These are phyloP conservation scores for Chlorella sp. DNA, from an alignment of 139 green algal genomes.

Conservation along the genomic window DNA sequence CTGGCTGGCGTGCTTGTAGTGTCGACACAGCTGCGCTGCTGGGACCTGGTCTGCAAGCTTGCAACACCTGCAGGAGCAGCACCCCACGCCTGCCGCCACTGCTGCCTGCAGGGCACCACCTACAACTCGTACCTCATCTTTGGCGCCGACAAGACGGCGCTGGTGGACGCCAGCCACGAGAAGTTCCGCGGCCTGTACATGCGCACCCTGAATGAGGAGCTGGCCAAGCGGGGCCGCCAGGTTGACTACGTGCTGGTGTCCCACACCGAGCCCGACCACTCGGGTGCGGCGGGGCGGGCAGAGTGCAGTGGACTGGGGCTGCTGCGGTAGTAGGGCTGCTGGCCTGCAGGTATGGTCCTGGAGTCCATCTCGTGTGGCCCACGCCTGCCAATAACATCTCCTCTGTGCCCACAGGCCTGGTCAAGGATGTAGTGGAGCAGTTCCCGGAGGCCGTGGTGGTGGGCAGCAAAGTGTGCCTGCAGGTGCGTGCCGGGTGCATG, in stretches of 20 bases:
- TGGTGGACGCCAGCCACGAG: slow-evolving; percentile 95
- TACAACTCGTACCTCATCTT: slow-evolving; percentile 89
- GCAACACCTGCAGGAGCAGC: too few species aligned
- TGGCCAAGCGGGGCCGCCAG: slow-evolving; percentile 46
- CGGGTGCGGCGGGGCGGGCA: slow-evolving; percentile 23
- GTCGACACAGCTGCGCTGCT: too few species aligned
- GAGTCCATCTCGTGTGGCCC: too few species aligned
- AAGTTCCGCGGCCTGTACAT: slow-evolving; percentile 96
- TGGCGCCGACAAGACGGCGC: slow-evolving; percentile 86
- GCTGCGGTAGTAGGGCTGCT: too few species aligned
- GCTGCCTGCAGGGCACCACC: slow-evolving; percentile 69
- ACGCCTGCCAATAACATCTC: too few species aligned
- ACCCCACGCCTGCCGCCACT: too few species aligned
- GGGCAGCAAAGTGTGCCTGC: slow-evolving; percentile 87
- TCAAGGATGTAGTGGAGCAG: slow-evolving; percentile 86
- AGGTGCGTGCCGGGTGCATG: too few species aligned
- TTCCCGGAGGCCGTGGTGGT: slow-evolving; percentile 86
- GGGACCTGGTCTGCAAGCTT: too few species aligned
- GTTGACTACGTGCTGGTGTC: slow-evolving; percentile 93
- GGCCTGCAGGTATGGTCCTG: too few species aligned
- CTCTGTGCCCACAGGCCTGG: slow-evolving; percentile 61
- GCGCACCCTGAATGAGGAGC: slow-evolving; percentile 58
- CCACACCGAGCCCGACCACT: slow-evolving; percentile 96
- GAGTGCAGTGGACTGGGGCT: not conserved
- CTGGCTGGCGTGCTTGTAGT: too few species aligned